Evolutionary conservation across 306 rosid genomes (phyloP), one percentile per base, ranked within the genome.

Genomic region (Lotus japonicus): DNA sequence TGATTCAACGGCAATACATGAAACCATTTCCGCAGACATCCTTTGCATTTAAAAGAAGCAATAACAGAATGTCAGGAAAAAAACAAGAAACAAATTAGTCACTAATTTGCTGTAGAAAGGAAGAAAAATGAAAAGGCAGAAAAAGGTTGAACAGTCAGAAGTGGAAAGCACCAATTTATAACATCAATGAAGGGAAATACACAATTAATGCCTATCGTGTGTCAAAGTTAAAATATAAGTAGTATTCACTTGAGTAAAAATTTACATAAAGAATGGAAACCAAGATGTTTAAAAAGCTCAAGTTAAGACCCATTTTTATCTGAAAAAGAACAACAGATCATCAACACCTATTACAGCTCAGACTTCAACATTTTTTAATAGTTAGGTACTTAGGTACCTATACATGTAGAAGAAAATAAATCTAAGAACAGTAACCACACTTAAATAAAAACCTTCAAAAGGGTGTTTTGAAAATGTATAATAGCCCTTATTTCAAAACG

Each of bases 1-100:
- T 46, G 98, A 92, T 81, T 92, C 98, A 1, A 83, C 98, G 11
- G 98, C 98, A 74, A 92, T 90, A 73, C 98, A 89, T 50, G 97
- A 86, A 11, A 90, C 96, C 98, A 92, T 92, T 79, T 92, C 98
- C 0, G 91, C 82, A 42, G 97, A 80, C 98, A 92, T 90, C 79
- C 98, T 92, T 81, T 11, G 16, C 26, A 42, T 38, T 45, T 28
- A 64, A 71, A 50, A 71, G 39, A 70, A 11, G 36, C 5, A 64
- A 36, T 6, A 13, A 70, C 45, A 56, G 19, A 26, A 63, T 15
- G 42, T 62, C 33, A 36, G 13, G 60, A 7, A 61, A 70, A 21
- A 68, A 62, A 17, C 36, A 64, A 77, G 43, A 28, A 15, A 64
- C 23, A 31, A n/a, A 49, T 28, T 55, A 50, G n/a, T 38, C 21